These are phyloP conservation scores for Phialophora verrucosa DNA, from an alignment of 2,329 filamentous ascomycete genomes.

Conservation along the genomic window DNA sequence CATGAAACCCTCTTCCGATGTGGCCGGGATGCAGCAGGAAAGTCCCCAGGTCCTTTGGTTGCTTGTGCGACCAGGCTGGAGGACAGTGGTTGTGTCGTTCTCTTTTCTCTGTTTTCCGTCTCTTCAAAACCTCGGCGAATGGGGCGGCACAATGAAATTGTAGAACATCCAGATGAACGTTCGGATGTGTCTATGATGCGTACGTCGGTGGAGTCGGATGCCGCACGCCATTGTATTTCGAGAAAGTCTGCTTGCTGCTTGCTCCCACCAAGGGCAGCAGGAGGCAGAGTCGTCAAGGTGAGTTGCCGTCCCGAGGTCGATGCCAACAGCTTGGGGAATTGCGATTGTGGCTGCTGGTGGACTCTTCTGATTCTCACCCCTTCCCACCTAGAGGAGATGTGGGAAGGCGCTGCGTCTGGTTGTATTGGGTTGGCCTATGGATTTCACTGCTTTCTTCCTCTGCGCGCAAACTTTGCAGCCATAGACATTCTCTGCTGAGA, in stretches of 20 bases:
- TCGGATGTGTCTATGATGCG: conserved; percentile 27
- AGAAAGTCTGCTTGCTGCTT: background rate
- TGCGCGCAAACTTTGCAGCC: background rate
- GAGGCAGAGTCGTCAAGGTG: background rate
- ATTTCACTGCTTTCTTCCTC: background rate
- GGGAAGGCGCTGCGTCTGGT: background rate
- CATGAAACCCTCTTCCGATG: background rate
- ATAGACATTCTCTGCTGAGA: background rate
- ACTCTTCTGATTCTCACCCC: background rate
- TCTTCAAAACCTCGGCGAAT: conserved; percentile 25
- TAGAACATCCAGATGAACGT: conserved; percentile 31
- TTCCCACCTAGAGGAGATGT: background rate
- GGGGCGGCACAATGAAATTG: conserved; percentile 33
- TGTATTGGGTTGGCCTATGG: no score
- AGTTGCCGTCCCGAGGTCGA: background rate
- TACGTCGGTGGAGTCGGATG: conserved; percentile 17
- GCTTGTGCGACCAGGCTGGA: background rate
- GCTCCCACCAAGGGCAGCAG: background rate
- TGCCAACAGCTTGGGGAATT: background rate
- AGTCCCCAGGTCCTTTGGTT: background rate
- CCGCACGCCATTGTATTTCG: conserved; percentile 10
- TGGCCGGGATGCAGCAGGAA: background rate
- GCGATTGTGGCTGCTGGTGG: background rate
- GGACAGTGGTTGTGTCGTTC: background rate
- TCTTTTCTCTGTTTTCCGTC: background rate